phyloP scores from a whole-genome alignment of 306 rosid genomes.

The Albizia julibrissin region DNA sequence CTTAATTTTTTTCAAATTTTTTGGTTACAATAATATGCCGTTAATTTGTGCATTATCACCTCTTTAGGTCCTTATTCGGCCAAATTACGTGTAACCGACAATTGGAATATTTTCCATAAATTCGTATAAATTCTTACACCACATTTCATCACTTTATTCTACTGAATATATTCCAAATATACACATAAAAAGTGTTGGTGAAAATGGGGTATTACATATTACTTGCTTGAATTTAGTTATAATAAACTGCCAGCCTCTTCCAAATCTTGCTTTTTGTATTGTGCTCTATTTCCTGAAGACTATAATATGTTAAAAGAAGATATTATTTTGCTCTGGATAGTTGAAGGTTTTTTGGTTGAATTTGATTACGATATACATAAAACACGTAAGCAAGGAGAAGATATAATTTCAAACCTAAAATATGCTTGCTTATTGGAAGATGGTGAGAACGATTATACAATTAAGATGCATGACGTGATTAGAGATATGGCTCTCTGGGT shows the following conservation, averaged over 20 bases:
- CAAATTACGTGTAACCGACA: too few species aligned
- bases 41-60: too few species aligned
- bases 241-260: background rate
- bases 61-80: too few species aligned
- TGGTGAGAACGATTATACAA: background rate
- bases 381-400: background rate
- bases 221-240: constrained; percentile 5
- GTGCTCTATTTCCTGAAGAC: background rate
- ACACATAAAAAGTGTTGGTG: too few species aligned
- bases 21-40: too few species aligned
- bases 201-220: too few species aligned
- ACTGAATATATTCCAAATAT: too few species aligned
- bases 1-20: too few species aligned
- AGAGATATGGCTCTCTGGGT: constrained; percentile 13
- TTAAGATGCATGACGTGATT: constrained; percentile 20
- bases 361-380: background rate
- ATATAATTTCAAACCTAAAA: background rate
- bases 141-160: too few species aligned
- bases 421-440: constrained; percentile 10
- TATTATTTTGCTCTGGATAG: background rate
- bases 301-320: background rate
- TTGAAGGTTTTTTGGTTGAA: background rate
- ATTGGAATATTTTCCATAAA: too few species aligned
- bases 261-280: constrained; percentile 7
- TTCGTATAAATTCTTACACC: too few species aligned